Evolutionary conservation across 1,139 yeast genomes (phyloP).

Genomic region (Hansenula lynferdii): DNA sequence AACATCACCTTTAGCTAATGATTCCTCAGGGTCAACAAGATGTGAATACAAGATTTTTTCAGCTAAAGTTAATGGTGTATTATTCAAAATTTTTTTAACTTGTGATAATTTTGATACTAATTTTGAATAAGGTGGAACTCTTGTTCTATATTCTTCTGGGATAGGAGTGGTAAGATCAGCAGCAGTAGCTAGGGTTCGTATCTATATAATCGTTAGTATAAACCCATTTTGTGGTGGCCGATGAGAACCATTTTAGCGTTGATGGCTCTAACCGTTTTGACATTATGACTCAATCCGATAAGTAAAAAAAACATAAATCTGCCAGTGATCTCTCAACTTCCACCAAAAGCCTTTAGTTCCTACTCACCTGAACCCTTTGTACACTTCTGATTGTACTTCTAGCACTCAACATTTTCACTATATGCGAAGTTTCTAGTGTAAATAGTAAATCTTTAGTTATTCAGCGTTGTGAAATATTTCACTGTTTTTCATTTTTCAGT

Average conservation of each 20-base stretch:
- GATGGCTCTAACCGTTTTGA: too few relatives aligned
- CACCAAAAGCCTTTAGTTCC: too few relatives aligned
- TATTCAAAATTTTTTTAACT: constrained; percentile 59
- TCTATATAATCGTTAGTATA: not conserved
- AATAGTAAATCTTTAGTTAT: too few relatives aligned
- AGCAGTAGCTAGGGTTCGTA: constrained; percentile 18
- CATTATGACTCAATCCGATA: not conserved
- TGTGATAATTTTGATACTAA: constrained; percentile 55
- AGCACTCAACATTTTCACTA: constrained; percentile 2
- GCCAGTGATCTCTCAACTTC: not conserved
- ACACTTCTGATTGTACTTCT: constrained; percentile 4
- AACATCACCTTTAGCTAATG: constrained; percentile 47
- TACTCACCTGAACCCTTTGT: constrained; percentile 12
- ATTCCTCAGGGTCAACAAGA: constrained; percentile 79
- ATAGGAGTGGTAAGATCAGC: constrained; percentile 29
- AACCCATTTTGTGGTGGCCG: constrained; percentile 4
- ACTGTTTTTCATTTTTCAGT: too few relatives aligned
- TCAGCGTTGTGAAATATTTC: too few relatives aligned
- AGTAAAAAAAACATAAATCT: not conserved
- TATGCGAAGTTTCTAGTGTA: too few relatives aligned
- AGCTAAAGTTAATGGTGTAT: constrained; percentile 82
- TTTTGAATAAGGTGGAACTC: constrained; percentile 86
- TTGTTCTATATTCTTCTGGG: constrained; percentile 55
- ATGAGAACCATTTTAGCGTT: not conserved
- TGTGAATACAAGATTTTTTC: constrained; percentile 94